Conservation (phyloP, 1,139 yeast genomes). For the Yamadazyma siamensis region DNA sequence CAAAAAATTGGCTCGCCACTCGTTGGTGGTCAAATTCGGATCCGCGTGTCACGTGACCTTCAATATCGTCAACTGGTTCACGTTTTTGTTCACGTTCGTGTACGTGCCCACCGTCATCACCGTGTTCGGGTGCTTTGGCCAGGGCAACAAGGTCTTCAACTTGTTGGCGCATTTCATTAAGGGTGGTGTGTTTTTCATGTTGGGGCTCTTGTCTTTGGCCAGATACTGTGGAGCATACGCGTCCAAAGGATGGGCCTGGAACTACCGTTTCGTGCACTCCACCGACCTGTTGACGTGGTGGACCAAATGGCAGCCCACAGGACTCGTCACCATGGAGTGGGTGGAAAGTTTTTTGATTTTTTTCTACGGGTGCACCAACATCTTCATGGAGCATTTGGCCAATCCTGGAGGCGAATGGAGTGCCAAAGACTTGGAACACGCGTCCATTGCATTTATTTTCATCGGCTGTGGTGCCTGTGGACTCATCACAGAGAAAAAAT, state of each 20-base stretch:
- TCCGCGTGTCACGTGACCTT: constrained; percentile 22
- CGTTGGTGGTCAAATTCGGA: constrained; percentile 7
- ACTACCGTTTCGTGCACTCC: constrained; percentile 44
- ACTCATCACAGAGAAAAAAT: constrained; percentile 64
- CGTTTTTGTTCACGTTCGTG: constrained; percentile 57
- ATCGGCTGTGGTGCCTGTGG: constrained; percentile 94
- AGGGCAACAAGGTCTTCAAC: constrained; percentile 66
- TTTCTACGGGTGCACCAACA: constrained; percentile 83
- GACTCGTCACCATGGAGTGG: constrained; percentile 78
- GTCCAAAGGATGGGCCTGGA: constrained; percentile 91
- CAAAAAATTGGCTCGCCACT: constrained; percentile 3
- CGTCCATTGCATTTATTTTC: constrained; percentile 89
- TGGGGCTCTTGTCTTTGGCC: constrained; percentile 75
- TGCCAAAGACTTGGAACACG: constrained; percentile 93
- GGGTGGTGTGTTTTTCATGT: constrained; percentile 81
- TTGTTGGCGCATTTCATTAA: constrained; percentile 92
- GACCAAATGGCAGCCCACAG: constrained; percentile 45
- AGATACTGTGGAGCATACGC: constrained; percentile 83
- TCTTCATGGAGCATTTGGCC: constrained; percentile 81
- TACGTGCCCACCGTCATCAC: constrained; percentile 76
- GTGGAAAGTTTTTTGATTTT: constrained; percentile 75
- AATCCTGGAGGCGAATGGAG: constrained; percentile 80
- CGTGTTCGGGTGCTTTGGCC: constrained; percentile 67
- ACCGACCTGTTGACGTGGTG: constrained; percentile 15
- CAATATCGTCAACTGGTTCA: constrained; percentile 58